A percentile compares a stretch with the other conserved stretches of the same genome.
Evolutionary conservation across 78 protist genomes (phyloP).

Genomic region (Emiliania huxleyi): DNA sequence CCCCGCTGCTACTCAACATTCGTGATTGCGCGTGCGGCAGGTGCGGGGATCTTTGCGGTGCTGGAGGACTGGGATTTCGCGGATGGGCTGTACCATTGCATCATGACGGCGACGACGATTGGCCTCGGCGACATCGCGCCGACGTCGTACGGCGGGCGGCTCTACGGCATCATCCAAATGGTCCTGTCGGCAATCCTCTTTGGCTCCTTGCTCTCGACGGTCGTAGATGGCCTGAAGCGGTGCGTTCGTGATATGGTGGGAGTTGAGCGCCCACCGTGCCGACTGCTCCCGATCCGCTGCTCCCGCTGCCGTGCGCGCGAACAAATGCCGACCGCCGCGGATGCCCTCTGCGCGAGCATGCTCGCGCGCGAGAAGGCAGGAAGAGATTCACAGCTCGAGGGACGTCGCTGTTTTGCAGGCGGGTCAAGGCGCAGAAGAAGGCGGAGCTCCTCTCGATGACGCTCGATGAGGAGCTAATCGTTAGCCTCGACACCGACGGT

Average conservation of each 20-base stretch:
- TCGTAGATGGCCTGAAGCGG: no score
- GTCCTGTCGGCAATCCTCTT: no score
- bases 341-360: no score
- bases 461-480: not conserved
- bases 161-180: not conserved
- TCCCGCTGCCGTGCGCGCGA: no score
- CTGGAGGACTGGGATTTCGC: not conserved
- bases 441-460: not conserved
- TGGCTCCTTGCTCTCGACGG: no score
- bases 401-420: no score
- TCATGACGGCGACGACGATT: not conserved
- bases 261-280: no score
- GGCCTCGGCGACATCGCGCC: not conserved
- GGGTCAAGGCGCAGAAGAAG: not conserved
- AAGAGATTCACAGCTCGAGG: no score
- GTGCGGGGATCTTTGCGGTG: not conserved
- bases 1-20: not conserved
- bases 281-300: no score
- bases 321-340: no score
- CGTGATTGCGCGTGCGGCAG: not conserved
- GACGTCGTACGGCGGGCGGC: conserved; percentile 4
- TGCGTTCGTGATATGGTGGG: no score
- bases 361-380: no score
- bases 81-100: not conserved
- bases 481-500: not conserved